Conservation (phyloP, 192 early-diverging fungal species). For the Umbelopsis sp. region DNA sequence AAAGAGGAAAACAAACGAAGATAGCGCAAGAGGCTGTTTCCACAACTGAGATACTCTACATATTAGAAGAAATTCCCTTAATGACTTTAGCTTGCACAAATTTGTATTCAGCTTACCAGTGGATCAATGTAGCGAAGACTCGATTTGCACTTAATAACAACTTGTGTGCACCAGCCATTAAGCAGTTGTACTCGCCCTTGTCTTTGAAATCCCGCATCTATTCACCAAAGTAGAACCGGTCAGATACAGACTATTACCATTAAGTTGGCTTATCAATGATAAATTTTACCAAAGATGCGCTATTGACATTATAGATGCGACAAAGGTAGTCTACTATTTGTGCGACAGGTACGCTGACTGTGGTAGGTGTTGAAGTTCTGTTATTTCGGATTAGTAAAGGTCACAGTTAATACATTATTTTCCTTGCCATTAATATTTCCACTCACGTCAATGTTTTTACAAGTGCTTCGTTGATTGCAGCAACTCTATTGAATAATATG, state of each 20-base stretch:
- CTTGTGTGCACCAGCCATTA: constrained; percentile 48
- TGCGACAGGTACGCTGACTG: constrained; percentile 52
- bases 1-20: constrained; percentile 34
- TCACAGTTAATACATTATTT: background rate
- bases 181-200: constrained; percentile 45
- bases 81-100: constrained; percentile 9
- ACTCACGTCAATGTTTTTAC: constrained; percentile 40
- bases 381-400: background rate
- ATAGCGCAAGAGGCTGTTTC: constrained; percentile 32
- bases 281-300: constrained; percentile 38
- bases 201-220: constrained; percentile 49
- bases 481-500: constrained; percentile 36
- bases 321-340: constrained; percentile 50
- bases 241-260: background rate
- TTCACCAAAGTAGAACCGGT: background rate
- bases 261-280: background rate
- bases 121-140: constrained; percentile 44
- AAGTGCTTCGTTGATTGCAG: constrained; percentile 39
- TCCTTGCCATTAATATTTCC: constrained; percentile 17
- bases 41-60: constrained; percentile 24
- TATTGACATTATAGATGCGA: constrained; percentile 48
- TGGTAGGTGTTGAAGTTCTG: constrained; percentile 42
- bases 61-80: too few species aligned
- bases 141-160: constrained; percentile 44
- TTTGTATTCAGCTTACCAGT: constrained; percentile 33